A percentile compares a stretch with the other conserved stretches of the same genome.
Conservation (phyloP, 106 monocot species). For the Dendrobium chrysotoxum region DNA sequence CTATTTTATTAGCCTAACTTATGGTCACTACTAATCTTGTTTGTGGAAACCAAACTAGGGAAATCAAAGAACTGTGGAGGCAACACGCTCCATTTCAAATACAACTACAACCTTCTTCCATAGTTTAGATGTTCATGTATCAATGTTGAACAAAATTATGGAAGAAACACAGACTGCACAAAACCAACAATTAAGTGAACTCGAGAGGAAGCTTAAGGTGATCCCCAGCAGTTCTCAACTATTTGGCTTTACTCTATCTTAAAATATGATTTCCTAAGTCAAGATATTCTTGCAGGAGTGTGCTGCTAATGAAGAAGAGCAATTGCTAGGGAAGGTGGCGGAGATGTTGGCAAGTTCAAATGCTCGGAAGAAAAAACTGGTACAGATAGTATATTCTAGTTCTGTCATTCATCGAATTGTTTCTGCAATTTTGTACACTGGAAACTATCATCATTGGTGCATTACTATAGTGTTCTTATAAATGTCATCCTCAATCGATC, state of each 20-base stretch:
- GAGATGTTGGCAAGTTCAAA: slow-evolving; percentile 74
- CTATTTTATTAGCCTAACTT: background rate
- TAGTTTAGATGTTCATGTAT: slow-evolving; percentile 54
- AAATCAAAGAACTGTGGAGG: slow-evolving; percentile 54
- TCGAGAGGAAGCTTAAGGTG: slow-evolving; percentile 89
- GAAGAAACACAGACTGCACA: slow-evolving; percentile 59
- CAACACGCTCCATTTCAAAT: slow-evolving; percentile 66
- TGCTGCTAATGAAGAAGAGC: slow-evolving; percentile 69
- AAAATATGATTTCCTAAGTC: background rate
- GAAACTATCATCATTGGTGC: background rate
- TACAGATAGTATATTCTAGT: slow-evolving; percentile 11
- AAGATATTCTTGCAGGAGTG: slow-evolving; percentile 45
- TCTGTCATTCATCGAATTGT: background rate
- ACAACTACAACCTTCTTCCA: slow-evolving; percentile 62
- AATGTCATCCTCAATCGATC: background rate
- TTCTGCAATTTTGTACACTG: background rate
- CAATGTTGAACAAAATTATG: slow-evolving; percentile 52
- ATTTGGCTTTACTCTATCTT: background rate
- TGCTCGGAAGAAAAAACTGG: slow-evolving; percentile 67
- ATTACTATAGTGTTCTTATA: background rate
- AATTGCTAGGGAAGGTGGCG: slow-evolving; percentile 66
- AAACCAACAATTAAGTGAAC: slow-evolving; percentile 52
- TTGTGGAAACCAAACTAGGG: slow-evolving; percentile 35
- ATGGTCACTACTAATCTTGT: background rate
- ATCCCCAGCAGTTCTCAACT: background rate